These are phyloP conservation scores for Blastocrithidia nonstop DNA, from an alignment of 208 protist species.

Conservation along the genomic window DNA sequence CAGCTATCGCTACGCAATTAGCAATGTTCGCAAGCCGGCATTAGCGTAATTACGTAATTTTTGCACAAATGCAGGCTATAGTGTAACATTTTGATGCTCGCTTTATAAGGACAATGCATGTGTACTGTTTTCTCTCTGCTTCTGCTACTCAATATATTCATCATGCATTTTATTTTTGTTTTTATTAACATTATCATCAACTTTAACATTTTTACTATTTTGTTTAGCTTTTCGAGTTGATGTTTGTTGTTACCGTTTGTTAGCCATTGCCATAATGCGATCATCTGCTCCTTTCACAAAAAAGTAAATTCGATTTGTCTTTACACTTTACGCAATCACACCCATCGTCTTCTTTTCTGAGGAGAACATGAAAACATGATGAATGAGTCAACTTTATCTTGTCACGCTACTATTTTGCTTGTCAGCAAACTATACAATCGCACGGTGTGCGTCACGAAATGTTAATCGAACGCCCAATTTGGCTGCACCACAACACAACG, in stretches of 20 bases:
- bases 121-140: too few relatives aligned
- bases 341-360: slow-evolving; percentile 83
- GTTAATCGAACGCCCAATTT: slow-evolving; percentile 38
- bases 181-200: slow-evolving; percentile 1
- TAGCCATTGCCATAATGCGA: slow-evolving; percentile 29
- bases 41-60: slow-evolving; percentile 41
- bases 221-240: background rate
- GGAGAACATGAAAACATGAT: slow-evolving; percentile 75
- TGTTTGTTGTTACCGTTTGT: background rate
- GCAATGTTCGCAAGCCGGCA: slow-evolving; percentile 57
- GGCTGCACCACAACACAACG: slow-evolving; percentile 67
- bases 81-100: too few relatives aligned
- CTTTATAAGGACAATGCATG: too few relatives aligned
- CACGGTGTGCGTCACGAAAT: slow-evolving; percentile 9
- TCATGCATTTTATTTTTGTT: background rate
- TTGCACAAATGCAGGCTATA: slow-evolving; percentile 7
- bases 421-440: slow-evolving; percentile 9
- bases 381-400: slow-evolving; percentile 46
- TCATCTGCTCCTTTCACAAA: slow-evolving; percentile 87
- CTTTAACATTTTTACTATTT: background rate
- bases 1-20: slow-evolving; percentile 49
- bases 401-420: too few relatives aligned
- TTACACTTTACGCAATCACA: slow-evolving; percentile 42
- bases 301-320: slow-evolving; percentile 19
- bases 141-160: background rate